phyloP scores from a whole-genome alignment of 805 yeast genomes.

The Candida cerambycidarum region DNA sequence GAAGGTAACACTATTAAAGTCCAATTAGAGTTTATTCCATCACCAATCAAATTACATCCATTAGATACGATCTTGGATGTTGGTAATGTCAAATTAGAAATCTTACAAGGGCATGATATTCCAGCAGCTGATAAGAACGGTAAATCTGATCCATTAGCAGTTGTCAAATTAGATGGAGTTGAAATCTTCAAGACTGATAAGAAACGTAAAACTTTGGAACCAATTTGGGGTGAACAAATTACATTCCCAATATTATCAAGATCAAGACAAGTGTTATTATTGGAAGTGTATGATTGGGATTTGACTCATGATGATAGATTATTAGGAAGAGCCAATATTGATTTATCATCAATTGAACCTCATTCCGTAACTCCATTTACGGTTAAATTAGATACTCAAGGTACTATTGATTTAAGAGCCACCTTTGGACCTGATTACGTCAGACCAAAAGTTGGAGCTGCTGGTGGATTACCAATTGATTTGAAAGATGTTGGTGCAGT shows the following conservation, averaged over 20 bases:
- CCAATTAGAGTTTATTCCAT: conserved; percentile 62
- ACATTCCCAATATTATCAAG: conserved; percentile 64
- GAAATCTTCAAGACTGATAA: conserved; percentile 58
- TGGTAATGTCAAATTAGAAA: conserved; percentile 57
- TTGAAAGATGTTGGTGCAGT: conserved; percentile 41
- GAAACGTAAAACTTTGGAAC: conserved; percentile 65
- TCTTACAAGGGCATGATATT: conserved; percentile 55
- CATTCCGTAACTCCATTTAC: conserved; percentile 45
- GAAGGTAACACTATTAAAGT: conserved; percentile 40
- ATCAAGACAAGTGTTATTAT: conserved; percentile 47
- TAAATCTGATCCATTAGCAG: conserved; percentile 70
- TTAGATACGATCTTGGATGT: conserved; percentile 68
- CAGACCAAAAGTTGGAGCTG: conserved; percentile 54
- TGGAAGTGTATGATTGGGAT: conserved; percentile 75
- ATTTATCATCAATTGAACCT: conserved; percentile 50
- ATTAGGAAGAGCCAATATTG: conserved; percentile 53
- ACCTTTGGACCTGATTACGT: conserved; percentile 64
- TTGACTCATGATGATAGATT: conserved; percentile 66
- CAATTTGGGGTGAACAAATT: conserved; percentile 72
- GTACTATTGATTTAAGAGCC: conserved; percentile 53
- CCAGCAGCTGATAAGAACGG: conserved; percentile 69
- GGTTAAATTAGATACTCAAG: conserved; percentile 62
- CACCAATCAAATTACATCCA: conserved; percentile 51
- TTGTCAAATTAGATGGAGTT: conserved; percentile 52
- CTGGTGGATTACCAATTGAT: conserved; percentile 41